Conservation (phyloP, 179 eudicot genomes). For the Silene noctiflora region DNA sequence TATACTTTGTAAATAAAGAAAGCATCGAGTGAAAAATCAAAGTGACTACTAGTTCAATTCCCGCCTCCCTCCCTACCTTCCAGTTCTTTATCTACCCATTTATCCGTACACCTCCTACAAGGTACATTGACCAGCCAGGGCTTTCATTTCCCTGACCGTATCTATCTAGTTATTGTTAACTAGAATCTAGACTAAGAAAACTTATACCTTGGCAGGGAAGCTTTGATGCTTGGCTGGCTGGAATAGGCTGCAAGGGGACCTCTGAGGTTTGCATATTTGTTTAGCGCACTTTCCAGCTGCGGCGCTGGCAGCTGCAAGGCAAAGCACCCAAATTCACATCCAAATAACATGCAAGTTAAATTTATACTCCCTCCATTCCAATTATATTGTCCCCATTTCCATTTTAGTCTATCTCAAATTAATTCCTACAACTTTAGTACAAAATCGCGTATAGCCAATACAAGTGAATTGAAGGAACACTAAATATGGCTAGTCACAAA, state of each 20-base stretch:
- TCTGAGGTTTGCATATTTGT: slow-evolving; percentile 73
- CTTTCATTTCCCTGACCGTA: too few species aligned
- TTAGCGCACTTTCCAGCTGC: slow-evolving; percentile 86
- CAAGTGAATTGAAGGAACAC: neutral
- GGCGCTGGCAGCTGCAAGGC: slow-evolving; percentile 73
- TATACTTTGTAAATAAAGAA: too few species aligned
- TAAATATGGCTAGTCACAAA: neutral
- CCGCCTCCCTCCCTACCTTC: too few species aligned
- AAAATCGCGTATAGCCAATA: neutral
- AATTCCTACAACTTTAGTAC: neutral
- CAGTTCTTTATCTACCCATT: too few species aligned
- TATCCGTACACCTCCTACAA: too few species aligned
- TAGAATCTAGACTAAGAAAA: neutral
- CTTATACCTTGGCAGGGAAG: slow-evolving; percentile 68
- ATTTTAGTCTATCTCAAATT: too few species aligned
- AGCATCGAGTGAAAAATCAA: too few species aligned
- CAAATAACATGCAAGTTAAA: neutral
- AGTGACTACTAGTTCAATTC: too few species aligned
- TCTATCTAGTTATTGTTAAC: too few species aligned
- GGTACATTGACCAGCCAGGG: too few species aligned
- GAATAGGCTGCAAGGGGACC: slow-evolving; percentile 70
- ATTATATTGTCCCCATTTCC: too few species aligned
- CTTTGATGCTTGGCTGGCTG: slow-evolving; percentile 53
- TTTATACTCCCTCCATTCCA: too few species aligned
- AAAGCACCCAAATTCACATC: neutral